These are phyloP conservation scores for Calocybe gambosa DNA, from an alignment of 1,284 basidiomycete species.

Conservation along the genomic window DNA sequence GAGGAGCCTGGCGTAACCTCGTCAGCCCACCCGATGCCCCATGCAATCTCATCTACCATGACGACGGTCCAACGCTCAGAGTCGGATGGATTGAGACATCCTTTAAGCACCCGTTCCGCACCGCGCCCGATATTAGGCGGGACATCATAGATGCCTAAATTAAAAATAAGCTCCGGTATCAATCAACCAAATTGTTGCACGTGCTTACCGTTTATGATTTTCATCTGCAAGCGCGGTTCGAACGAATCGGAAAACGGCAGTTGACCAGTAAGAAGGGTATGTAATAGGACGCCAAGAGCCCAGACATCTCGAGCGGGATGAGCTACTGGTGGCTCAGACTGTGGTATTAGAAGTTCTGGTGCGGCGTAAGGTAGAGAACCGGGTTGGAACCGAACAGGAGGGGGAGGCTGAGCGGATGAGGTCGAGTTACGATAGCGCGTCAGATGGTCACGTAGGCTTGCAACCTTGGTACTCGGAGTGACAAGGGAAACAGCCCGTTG, in stretches of 20 bases:
- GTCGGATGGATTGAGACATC: conserved; percentile 65
- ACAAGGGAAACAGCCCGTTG: conserved; percentile 35
- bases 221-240: conserved; percentile 86
- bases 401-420: conserved; percentile 33
- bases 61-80: conserved; percentile 66
- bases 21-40: conserved; percentile 73
- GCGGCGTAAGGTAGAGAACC: conserved; percentile 90
- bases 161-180: conserved; percentile 4
- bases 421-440: conserved; percentile 57
- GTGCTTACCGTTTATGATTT: conserved; percentile 78
- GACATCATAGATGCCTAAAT: conserved; percentile 51
- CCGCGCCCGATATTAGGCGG: conserved; percentile 59
- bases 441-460: conserved; percentile 21
- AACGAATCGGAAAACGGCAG: conserved; percentile 85
- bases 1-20: conserved; percentile 27
- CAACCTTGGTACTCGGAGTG: conserved; percentile 20
- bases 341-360: conserved; percentile 44
- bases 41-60: conserved; percentile 71
- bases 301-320: conserved; percentile 86
- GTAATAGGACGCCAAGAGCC: conserved; percentile 87
- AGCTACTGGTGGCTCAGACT: conserved; percentile 25
- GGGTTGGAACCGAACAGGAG: conserved; percentile 44
- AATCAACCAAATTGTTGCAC: neutral
- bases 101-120: conserved; percentile 66
- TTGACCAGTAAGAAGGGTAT: conserved; percentile 73